Conservation (phyloP, 2,329 filamentous ascomycete species). For the Hymenoscyphus linearis region DNA sequence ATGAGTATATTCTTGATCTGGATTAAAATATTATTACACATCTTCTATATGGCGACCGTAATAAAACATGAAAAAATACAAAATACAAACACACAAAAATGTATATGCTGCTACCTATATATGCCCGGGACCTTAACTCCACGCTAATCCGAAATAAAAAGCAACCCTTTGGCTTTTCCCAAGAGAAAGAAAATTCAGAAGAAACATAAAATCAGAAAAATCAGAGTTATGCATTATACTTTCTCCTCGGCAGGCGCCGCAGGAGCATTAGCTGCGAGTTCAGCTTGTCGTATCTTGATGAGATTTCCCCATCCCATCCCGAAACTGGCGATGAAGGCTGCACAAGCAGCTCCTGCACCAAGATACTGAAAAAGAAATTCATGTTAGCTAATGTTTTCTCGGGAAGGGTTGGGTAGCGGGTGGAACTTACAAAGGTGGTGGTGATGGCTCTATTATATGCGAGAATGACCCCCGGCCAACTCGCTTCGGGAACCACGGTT, state of each 20-base stretch:
- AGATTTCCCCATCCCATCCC: constrained; percentile 13
- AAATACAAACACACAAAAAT: not conserved
- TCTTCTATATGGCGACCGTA: not conserved
- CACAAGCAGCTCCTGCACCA: constrained; percentile 10
- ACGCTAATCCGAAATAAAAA: not conserved
- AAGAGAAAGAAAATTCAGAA: not conserved
- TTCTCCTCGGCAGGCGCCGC: not conserved
- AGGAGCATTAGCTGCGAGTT: not conserved
- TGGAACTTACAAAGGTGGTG: constrained; percentile 13
- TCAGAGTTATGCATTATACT: not conserved
- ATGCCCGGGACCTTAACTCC: not conserved
- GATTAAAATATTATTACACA: not conserved
- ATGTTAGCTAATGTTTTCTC: not conserved
- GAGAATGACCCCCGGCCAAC: constrained; percentile 35
- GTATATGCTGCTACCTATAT: not conserved
- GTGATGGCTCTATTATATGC: constrained; percentile 37
- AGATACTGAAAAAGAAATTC: constrained; percentile 14
- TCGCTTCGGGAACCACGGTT: constrained; percentile 27
- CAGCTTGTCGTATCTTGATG: not conserved
- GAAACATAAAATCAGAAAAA: too few species aligned
- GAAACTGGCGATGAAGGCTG: constrained; percentile 8
- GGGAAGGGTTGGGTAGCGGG: not conserved
- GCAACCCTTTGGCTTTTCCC: not conserved
- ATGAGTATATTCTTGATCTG: not conserved
- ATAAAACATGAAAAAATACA: too few species aligned